A percentile compares a stretch with the other conserved stretches of the same genome.
Evolutionary conservation across 2,329 filamentous ascomycete species (phyloP).

Genomic region (Tolypocladium tundrense): DNA sequence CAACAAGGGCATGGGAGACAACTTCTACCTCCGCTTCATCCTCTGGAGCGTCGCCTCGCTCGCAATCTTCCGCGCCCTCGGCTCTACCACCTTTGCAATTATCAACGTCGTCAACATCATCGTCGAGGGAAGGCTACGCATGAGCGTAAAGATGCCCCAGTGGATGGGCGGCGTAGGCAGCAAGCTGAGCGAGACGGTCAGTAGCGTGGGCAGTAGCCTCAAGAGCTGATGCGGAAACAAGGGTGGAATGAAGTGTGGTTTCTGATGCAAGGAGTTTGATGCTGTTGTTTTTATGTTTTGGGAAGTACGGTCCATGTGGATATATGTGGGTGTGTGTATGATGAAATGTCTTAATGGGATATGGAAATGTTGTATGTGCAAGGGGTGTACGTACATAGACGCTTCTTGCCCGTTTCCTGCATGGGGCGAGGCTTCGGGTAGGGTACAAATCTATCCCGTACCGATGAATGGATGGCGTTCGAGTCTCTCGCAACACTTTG

Average conservation of each 20-base stretch:
- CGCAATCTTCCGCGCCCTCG: slow-evolving; percentile 80
- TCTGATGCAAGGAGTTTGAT: neutral
- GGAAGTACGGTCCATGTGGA: neutral
- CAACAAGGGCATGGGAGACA: slow-evolving; percentile 59
- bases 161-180: slow-evolving; percentile 34
- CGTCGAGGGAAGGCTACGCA: slow-evolving; percentile 70
- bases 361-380: neutral
- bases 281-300: neutral
- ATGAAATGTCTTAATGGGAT: slow-evolving; percentile 6
- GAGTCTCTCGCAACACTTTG: neutral
- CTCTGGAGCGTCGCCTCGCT: slow-evolving; percentile 83
- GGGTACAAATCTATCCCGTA: neutral
- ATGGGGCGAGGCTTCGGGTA: neutral
- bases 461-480: neutral
- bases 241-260: neutral
- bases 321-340: slow-evolving; percentile 6
- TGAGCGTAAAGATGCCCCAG: slow-evolving; percentile 39
- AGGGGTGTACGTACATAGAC: neutral
- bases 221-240: slow-evolving; percentile 15
- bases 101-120: slow-evolving; percentile 77
- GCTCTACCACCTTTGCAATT: slow-evolving; percentile 69
- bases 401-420: neutral
- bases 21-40: slow-evolving; percentile 87
- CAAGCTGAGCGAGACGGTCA: slow-evolving; percentile 36
- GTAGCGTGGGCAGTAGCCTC: slow-evolving; percentile 36